Conservation (phyloP, 345 rosid species). For the Camelina hispida region DNA sequence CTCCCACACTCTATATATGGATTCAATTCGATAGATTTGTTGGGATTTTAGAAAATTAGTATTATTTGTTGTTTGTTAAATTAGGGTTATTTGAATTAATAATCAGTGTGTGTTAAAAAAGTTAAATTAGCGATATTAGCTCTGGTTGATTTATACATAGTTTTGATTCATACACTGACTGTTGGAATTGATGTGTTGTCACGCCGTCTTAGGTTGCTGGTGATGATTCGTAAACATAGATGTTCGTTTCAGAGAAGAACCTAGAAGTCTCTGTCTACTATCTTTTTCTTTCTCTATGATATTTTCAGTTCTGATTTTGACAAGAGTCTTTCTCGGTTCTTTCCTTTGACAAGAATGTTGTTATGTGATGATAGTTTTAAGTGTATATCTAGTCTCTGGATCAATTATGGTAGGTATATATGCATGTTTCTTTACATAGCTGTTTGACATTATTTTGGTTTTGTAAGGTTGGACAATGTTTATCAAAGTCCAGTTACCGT, state of each 20-base stretch:
- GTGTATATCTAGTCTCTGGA: not conserved
- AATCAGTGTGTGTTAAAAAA: too few relatives aligned
- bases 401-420: not conserved
- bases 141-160: too few relatives aligned
- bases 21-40: constrained; percentile 5
- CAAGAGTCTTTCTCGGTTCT: not conserved
- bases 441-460: constrained; percentile 12
- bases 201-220: not conserved
- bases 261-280: too few relatives aligned
- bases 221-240: not conserved
- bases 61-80: too few relatives aligned
- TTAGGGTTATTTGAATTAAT: too few relatives aligned
- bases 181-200: too few relatives aligned
- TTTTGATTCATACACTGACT: too few relatives aligned
- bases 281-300: not conserved
- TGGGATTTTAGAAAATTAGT: not conserved
- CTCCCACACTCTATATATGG: not conserved
- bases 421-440: not conserved
- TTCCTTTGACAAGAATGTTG: not conserved
- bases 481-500: constrained; percentile 70
- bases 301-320: not conserved
- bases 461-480: constrained; percentile 54
- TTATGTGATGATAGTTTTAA: not conserved
- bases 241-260: not conserved
- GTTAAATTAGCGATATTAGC: too few relatives aligned